phyloP scores from a whole-genome alignment of 2,329 filamentous ascomycete genomes.

The Arthrobotrys sphaeroides region DNA sequence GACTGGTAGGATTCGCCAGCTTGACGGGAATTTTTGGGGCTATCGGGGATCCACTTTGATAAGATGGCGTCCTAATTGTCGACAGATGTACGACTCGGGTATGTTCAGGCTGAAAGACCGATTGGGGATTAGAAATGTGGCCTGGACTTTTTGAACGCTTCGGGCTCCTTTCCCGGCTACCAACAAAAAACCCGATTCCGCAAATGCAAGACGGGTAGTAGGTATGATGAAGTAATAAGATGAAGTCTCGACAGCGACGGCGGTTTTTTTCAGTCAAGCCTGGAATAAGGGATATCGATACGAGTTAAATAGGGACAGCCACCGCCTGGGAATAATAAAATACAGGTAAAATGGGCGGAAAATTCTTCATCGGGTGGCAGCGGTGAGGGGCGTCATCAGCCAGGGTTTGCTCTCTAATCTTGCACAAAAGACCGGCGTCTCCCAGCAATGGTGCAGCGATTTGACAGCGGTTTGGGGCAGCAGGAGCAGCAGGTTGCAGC shows the following conservation, averaged over 20 bases:
- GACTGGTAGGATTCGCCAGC: slow-evolving; percentile 49
- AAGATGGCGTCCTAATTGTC: slow-evolving; percentile 16
- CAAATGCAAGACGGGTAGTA: slow-evolving; percentile 1
- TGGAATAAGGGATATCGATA: slow-evolving; percentile 20
- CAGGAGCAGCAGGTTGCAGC: neutral
- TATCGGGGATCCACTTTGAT: slow-evolving; percentile 47
- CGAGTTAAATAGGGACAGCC: slow-evolving; percentile 15
- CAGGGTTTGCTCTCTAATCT: slow-evolving; percentile 24
- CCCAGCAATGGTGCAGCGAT: neutral
- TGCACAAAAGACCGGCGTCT: slow-evolving; percentile 12
- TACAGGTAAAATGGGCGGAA: slow-evolving; percentile 14
- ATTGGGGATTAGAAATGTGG: slow-evolving; percentile 20
- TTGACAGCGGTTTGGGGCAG: neutral
- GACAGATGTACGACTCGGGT: slow-evolving; percentile 19
- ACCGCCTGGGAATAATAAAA: slow-evolving; percentile 11
- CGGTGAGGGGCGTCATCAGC: slow-evolving; percentile 19
- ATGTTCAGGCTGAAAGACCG: slow-evolving; percentile 29
- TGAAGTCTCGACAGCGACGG: neutral
- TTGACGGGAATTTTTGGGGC: slow-evolving; percentile 52
- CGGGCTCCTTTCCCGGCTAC: slow-evolving; percentile 7
- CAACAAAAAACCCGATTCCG: neutral
- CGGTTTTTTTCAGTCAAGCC: neutral
- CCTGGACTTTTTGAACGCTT: slow-evolving; percentile 14
- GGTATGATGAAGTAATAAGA: neutral
- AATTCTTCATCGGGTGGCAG: slow-evolving; percentile 23